phyloP scores from a whole-genome alignment of 2,329 filamentous ascomycete genomes.

The Botrytis fragariae region DNA sequence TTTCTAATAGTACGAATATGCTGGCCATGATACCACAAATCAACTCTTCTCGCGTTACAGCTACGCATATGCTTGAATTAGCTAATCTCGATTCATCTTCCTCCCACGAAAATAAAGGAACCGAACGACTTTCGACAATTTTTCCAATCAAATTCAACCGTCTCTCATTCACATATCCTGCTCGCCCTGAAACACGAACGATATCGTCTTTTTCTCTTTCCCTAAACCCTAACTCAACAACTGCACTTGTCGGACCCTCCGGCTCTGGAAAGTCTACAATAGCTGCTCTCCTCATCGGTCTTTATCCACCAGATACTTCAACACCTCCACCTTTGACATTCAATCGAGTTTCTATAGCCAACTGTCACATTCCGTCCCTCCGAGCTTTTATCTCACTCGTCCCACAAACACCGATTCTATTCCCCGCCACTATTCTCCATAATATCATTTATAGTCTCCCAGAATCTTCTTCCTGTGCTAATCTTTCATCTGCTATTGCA shows the following conservation, averaged over 20 bases:
- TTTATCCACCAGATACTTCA: constrained; percentile 52
- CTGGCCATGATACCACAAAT: constrained; percentile 78
- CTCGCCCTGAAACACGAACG: constrained; percentile 50
- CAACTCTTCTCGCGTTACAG: constrained; percentile 68
- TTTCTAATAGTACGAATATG: constrained; percentile 68
- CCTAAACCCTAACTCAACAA: constrained; percentile 62
- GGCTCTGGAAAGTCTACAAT: constrained; percentile 93
- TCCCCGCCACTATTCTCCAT: constrained; percentile 70
- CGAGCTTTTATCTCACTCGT: constrained; percentile 65
- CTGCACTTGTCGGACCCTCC: constrained; percentile 78
- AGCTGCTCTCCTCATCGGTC: constrained; percentile 67
- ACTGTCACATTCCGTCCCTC: constrained; percentile 59
- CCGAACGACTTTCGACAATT: constrained; percentile 47
- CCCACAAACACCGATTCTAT: constrained; percentile 69
- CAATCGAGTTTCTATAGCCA: constrained; percentile 53
- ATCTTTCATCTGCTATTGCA: constrained; percentile 44
- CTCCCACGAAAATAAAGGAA: constrained; percentile 40
- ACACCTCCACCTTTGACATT: constrained; percentile 44
- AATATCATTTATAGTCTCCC: constrained; percentile 82
- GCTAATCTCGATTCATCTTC: constrained; percentile 52
- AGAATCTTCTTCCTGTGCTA: constrained; percentile 50
- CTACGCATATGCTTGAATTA: constrained; percentile 69
- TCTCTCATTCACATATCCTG: constrained; percentile 71
- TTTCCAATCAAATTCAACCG: constrained; percentile 53
- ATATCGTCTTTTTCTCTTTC: constrained; percentile 64